phyloP scores from a whole-genome alignment of 768 basidiomycete species.

The Coprinopsis cinerea region DNA sequence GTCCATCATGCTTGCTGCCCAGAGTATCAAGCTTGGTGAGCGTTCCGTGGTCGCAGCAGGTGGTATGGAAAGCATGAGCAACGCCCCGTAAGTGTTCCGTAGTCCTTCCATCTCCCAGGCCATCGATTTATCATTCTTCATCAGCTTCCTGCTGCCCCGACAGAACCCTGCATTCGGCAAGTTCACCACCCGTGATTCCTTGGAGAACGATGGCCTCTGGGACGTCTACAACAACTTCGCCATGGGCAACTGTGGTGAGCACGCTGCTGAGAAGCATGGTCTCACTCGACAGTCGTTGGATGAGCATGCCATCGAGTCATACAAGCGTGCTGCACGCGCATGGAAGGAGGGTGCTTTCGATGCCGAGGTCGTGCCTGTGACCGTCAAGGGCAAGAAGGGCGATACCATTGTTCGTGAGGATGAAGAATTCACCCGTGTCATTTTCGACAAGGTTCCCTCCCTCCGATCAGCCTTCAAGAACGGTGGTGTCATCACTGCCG shows the following conservation, averaged over 20 bases:
- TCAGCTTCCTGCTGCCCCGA: constrained; percentile 76
- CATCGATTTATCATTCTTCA: constrained; percentile 7
- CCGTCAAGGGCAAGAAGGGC: constrained; percentile 91
- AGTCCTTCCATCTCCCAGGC: constrained; percentile 8
- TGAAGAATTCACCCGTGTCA: constrained; percentile 96
- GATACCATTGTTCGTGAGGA: constrained; percentile 88
- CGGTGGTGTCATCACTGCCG: constrained; percentile 89
- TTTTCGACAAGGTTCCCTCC: constrained; percentile 88
- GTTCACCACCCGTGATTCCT: constrained; percentile 79
- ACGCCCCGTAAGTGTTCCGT: constrained; percentile 79
- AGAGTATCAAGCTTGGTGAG: constrained; percentile 84
- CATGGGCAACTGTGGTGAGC: constrained; percentile 97
- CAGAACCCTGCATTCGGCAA: constrained; percentile 84
- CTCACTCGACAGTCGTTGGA: constrained; percentile 89
- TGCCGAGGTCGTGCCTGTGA: constrained; percentile 84
- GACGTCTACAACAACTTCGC: constrained; percentile 97
- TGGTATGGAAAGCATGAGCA: constrained; percentile 99
- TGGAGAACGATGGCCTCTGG: constrained; percentile 90
- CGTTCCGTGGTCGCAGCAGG: constrained; percentile 86
- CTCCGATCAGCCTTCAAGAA: constrained; percentile 88
- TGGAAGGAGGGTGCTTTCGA: constrained; percentile 85
- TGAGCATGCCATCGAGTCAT: constrained; percentile 89
- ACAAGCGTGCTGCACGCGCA: constrained; percentile 86
- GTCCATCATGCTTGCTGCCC: constrained; percentile 88
- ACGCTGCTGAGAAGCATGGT: constrained; percentile 70